Percentiles rank a stretch among this genome's conserved stretches.
These are phyloP conservation scores for Venturiaceae sp. DNA, from an alignment of 2,329 filamentous ascomycete species.

Conservation along the genomic window DNA sequence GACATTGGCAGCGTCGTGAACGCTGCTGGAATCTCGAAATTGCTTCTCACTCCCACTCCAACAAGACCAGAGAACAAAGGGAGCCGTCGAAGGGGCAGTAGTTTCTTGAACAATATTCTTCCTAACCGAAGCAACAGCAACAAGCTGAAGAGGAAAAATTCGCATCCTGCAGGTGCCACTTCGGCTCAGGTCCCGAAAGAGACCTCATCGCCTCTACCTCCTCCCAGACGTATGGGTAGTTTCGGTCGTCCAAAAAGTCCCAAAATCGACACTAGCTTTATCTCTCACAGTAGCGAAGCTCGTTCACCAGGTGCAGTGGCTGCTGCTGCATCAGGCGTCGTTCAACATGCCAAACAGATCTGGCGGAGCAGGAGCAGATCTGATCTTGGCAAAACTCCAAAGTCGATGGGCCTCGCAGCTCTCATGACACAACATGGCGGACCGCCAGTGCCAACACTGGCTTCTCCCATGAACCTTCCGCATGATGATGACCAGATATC, in stretches of 20 bases:
- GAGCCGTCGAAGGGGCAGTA: slow-evolving; percentile 41
- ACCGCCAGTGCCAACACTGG: slow-evolving; percentile 46
- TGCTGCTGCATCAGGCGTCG: slow-evolving; percentile 22
- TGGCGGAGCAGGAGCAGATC: slow-evolving; percentile 47
- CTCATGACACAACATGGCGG: slow-evolving; percentile 49
- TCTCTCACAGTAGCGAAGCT: slow-evolving; percentile 42
- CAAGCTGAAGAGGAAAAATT: slow-evolving; percentile 38
- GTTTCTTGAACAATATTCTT: slow-evolving; percentile 39
- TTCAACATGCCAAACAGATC: slow-evolving; percentile 30
- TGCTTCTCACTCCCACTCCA: slow-evolving; percentile 40
- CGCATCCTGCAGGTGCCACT: slow-evolving; percentile 18
- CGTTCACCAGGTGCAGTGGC: slow-evolving; percentile 36
- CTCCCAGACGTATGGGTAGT: slow-evolving; percentile 28
- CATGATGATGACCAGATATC: background rate
- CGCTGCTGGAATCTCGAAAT: slow-evolving; percentile 51
- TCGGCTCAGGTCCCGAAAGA: background rate
- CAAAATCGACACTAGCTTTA: slow-evolving; percentile 26
- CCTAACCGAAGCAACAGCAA: slow-evolving; percentile 33
- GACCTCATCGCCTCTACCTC: background rate
- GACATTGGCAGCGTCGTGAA: slow-evolving; percentile 52
- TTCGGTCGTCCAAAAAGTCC: slow-evolving; percentile 31
- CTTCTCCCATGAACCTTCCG: slow-evolving; percentile 26
- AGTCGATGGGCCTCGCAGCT: slow-evolving; percentile 32
- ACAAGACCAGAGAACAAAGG: slow-evolving; percentile 24
- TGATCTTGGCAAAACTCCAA: slow-evolving; percentile 36